Evolutionary conservation across 768 basidiomycete genomes (phyloP).

Genomic region (Clavulina sp.): DNA sequence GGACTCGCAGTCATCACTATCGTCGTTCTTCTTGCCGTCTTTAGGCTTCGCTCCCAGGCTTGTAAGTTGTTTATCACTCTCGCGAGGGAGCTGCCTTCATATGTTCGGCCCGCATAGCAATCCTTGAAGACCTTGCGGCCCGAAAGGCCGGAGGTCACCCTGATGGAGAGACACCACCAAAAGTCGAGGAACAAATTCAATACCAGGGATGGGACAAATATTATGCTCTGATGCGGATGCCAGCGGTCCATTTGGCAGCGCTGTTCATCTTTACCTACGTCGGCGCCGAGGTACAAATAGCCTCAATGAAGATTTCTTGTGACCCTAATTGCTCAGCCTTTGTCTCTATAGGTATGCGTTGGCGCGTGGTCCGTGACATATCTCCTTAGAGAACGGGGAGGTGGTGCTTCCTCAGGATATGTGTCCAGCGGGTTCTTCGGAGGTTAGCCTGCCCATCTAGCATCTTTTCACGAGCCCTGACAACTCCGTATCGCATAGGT

Average conservation of each 20-base stretch:
- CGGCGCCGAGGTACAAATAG: slow-evolving; percentile 11
- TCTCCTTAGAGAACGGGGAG: slow-evolving; percentile 27
- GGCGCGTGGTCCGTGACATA: slow-evolving; percentile 40
- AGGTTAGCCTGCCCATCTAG: no score
- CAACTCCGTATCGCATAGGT: no score
- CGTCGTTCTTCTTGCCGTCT: slow-evolving; percentile 34
- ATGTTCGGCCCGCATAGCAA: no score
- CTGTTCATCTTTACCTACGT: slow-evolving; percentile 13
- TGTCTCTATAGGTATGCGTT: background rate
- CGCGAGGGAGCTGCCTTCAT: background rate
- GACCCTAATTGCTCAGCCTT: background rate
- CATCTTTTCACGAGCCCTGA: no score
- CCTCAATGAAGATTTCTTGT: background rate
- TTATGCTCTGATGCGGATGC: slow-evolving; percentile 7
- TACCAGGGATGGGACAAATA: no score
- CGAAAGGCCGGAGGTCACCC: background rate
- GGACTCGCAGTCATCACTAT: slow-evolving; percentile 46
- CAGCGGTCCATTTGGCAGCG: slow-evolving; percentile 10
- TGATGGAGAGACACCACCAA: no score
- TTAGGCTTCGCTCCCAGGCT: slow-evolving; percentile 27
- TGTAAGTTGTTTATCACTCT: background rate
- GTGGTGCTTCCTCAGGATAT: slow-evolving; percentile 32
- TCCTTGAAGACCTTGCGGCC: background rate
- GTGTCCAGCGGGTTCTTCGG: slow-evolving; percentile 34
- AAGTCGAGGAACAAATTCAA: background rate